A percentile compares a stretch with the other conserved stretches of the same genome.
Evolutionary conservation across 1,284 basidiomycete species (phyloP).

Genomic region (Papiliotrema flavescens): DNA sequence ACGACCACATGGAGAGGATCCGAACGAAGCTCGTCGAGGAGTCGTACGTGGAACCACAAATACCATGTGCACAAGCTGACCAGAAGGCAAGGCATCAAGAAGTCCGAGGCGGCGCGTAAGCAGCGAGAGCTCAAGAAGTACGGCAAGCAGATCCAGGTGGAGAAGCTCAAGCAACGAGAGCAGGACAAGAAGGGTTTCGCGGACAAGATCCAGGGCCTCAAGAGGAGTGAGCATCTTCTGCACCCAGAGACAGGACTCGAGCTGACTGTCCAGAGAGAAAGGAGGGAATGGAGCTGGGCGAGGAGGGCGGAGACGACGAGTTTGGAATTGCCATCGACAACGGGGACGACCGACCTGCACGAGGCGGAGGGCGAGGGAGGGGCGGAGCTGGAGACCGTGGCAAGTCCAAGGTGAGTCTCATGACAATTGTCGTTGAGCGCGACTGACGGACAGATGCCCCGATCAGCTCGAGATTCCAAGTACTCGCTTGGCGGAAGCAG

Average conservation of each 20-base stretch:
- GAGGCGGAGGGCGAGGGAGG: constrained; percentile 55
- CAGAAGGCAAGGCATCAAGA: constrained; percentile 73
- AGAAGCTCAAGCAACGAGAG: constrained; percentile 76
- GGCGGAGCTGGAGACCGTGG: constrained; percentile 28
- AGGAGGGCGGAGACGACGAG: constrained; percentile 58
- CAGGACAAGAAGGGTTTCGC: constrained; percentile 76
- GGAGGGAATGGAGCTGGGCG: constrained; percentile 72
- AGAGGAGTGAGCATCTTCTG: constrained; percentile 65
- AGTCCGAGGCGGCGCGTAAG: constrained; percentile 83
- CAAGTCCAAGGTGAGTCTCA: constrained; percentile 38
- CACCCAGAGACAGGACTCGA: constrained; percentile 1
- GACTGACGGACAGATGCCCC: constrained; percentile 51
- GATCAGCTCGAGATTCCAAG: constrained; percentile 70
- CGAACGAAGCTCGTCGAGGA: constrained; percentile 89
- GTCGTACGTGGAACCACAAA: constrained; percentile 28
- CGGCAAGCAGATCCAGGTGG: constrained; percentile 91
- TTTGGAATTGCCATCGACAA: constrained; percentile 85
- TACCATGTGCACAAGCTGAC: not conserved
- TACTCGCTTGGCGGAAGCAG: constrained; percentile 68
- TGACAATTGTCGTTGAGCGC: not conserved
- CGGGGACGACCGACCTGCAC: constrained; percentile 67
- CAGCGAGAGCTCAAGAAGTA: constrained; percentile 97
- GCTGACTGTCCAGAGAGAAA: constrained; percentile 62
- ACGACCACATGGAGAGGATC: constrained; percentile 96
- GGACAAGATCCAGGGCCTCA: constrained; percentile 74